Base-by-base conservation (phyloP, 2,329 filamentous ascomycete genomes). In the Eurotiales sp. region DNA sequence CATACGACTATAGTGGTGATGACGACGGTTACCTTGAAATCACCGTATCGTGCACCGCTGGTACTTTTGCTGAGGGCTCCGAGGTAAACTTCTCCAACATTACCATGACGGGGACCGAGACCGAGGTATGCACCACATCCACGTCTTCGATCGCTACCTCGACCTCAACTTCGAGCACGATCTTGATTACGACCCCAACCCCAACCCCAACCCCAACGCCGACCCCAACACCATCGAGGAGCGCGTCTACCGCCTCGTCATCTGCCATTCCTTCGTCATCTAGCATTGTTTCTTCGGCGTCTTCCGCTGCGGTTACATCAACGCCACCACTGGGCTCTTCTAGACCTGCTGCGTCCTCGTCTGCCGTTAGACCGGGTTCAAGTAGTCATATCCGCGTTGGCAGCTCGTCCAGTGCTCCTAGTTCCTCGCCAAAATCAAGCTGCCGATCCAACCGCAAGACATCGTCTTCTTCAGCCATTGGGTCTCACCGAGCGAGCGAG, bases 301-400 rank as follows among this genome's bases (percentile, higher is more conserved):
- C 25, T 29, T 29, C 25, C 11, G 6, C 12, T 8, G 29, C 29
- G n/a, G 11, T 34, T 34, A 15, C 14, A 34, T 34, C 30, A 8
- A 52, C 55, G 10, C 54, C 50, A 27, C 52, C 55, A 34, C 46
- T 58, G 17, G 55, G 61, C 22, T 41, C 50, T 19, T 50, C 55
- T 29, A 36, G 37, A 46, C 46, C 47, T 45, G 45, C 45, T 21
- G 43, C 21, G 2, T 40, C 22, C 11, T 15, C 36, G 44, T 32
- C 47, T 17, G 27, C 5, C 2, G 25, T 36, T 22, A 34, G 30
- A n/a, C 30, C 30, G n/a, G 4, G 4, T 32, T 32, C 29, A 32
- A 32, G 29, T 14, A 32, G 29, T 32, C n/a, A 8, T 14, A 11
- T 32, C 4, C n/a, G 3, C 10, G n/a, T 32, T 11, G 29, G 4